phyloP scores from a whole-genome alignment of 768 basidiomycete genomes.

The Cyclocybe aegerita region DNA sequence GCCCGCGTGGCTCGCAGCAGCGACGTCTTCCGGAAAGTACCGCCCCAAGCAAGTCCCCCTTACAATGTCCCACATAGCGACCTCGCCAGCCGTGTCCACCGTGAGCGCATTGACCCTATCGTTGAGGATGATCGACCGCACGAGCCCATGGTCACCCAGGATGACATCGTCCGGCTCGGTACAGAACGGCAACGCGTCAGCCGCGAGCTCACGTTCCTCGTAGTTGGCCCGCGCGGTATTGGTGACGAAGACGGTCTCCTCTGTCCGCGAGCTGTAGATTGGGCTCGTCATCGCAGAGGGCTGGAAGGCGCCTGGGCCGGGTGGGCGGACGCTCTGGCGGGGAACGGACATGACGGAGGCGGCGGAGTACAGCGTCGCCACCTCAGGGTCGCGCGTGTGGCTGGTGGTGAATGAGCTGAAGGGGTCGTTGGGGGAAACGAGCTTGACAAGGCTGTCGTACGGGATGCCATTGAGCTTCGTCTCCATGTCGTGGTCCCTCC shows the following conservation, averaged over 20 bases:
- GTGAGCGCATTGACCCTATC: slow-evolving; percentile 90
- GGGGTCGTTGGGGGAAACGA: slow-evolving; percentile 66
- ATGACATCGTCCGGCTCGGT: slow-evolving; percentile 68
- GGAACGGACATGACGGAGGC: slow-evolving; percentile 72
- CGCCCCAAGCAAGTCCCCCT: slow-evolving; percentile 72
- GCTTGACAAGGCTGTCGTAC: slow-evolving; percentile 65
- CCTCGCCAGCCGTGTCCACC: slow-evolving; percentile 84
- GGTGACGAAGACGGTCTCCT: slow-evolving; percentile 34
- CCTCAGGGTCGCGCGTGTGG: slow-evolving; percentile 66
- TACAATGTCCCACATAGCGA: slow-evolving; percentile 92
- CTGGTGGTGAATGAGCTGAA: slow-evolving; percentile 43
- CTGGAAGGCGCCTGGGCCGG: slow-evolving; percentile 26
- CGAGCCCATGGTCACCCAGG: slow-evolving; percentile 75
- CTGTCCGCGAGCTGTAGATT: slow-evolving; percentile 32
- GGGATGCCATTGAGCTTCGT: slow-evolving; percentile 60
- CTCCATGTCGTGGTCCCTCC: slow-evolving; percentile 29
- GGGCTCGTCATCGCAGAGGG: slow-evolving; percentile 19
- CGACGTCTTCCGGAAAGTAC: slow-evolving; percentile 66
- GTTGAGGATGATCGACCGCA: slow-evolving; percentile 80
- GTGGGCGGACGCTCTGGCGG: slow-evolving; percentile 22
- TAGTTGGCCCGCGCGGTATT: slow-evolving; percentile 49
- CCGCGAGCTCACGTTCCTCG: slow-evolving; percentile 77
- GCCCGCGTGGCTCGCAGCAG: slow-evolving; percentile 49
- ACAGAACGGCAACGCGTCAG: slow-evolving; percentile 65
- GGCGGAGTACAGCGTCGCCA: slow-evolving; percentile 85